Base-by-base conservation (phyloP, 352 stramenopile genomes). In the Blastocystis sp. region DNA sequence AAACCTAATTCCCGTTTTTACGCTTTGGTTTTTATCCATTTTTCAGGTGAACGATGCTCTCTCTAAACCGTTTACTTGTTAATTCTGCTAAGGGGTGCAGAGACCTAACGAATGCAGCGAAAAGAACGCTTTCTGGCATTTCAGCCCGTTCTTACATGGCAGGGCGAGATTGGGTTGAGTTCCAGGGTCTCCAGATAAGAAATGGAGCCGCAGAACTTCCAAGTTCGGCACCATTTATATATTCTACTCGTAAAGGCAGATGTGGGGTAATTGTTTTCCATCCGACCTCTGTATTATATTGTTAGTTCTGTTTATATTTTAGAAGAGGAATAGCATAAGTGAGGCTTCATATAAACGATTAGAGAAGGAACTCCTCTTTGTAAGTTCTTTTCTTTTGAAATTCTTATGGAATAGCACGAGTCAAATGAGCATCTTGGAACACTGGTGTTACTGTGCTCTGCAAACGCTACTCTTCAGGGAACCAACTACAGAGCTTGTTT, bases 181-280 rank as follows among this genome's bases (percentile, higher is more conserved):
- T n/a, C 16, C 11, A 62, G 43, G 73, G 73, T 50, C 34, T 85
- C 20, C 26, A 24, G 26, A 20, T 85, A 9, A 30, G 47, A 9
- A 45, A 85, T 24, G 53, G 53, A 30, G 55, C 63, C 1, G 47
- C 73, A 24, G n/a, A 69, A 34, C 20, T 85, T 45, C 73, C 47
- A 47, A 16, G 18, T 3, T 66, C 47, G 0, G 34, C 20, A 9
- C 24, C 11, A 34, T 43, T 53, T 11, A 24, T 85, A 18, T 85
- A 69, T 85, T 68, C 73, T 6, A 69, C 43, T n/a, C 73, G 73
- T 3, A 34, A 30, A 50, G 56, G n/a, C 18, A 66, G 63, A 85
- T 85, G 73, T 85, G 73, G 73, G 34, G 50, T 69, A 50, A 85
- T 85, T 34, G 73, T 85, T 50, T 18, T 85, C 30, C 59, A 85